Conservation (phyloP, 225 moss, liverwort and hornwort genomes). For the Pleurozium schreberi region DNA sequence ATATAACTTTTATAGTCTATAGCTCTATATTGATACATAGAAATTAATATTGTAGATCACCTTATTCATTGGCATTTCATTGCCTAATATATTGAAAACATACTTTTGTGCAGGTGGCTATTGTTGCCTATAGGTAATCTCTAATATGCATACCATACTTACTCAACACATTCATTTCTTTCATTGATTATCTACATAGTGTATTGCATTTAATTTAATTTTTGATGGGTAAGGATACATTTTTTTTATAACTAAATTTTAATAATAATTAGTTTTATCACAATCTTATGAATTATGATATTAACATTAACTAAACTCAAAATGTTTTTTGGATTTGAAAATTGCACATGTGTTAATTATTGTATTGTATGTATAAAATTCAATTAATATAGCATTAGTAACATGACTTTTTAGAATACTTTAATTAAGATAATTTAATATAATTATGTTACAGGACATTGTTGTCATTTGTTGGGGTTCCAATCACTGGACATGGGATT, state of each 20-base stretch:
- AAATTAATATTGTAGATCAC: neutral
- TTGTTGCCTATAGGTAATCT: constrained; percentile 70
- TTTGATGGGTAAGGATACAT: no score
- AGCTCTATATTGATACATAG: no score
- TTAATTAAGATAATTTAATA: neutral
- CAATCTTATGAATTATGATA: no score
- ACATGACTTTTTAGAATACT: neutral
- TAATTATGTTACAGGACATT: constrained; percentile 44
- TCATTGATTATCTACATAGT: neutral
- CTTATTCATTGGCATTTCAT: neutral
- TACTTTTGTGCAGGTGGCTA: constrained; percentile 47
- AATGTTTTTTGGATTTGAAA: neutral
- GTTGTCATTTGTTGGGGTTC: constrained; percentile 47
- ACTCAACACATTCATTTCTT: neutral
- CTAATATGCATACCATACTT: neutral
- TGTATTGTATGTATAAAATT: neutral
- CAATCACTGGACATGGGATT: constrained; percentile 34
- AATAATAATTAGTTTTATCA: neutral
- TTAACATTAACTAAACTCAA: neutral
- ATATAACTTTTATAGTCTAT: neutral
- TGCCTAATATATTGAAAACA: neutral
- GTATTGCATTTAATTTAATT: neutral
- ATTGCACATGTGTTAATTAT: neutral
- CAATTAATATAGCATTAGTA: no score
- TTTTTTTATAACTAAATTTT: no score